Base-by-base conservation (phyloP, 495 filamentous ascomycete species). In the Cetradonia linearis region DNA sequence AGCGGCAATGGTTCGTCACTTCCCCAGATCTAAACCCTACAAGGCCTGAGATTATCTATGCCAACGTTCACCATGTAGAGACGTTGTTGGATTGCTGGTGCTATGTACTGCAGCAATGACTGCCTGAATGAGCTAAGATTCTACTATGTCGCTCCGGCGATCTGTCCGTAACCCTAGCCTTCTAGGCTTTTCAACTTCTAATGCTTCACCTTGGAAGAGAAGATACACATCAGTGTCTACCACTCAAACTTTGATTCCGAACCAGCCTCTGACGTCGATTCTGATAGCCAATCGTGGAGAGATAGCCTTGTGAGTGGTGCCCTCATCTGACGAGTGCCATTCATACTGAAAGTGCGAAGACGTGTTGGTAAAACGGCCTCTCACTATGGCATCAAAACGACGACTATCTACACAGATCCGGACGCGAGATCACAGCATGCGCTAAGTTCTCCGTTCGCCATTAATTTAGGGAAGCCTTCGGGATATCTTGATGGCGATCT, bases 261-360 rank as follows among this genome's bases (percentile, higher is more conserved):
- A 18, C 16, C 72, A 72, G 49, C 81, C 89, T 13, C 77, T 97
- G 58, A 85, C 85, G 50, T 95, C 90, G 18, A 86, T 97, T 53
- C 77, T 97, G 1, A 97, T 99, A 68, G 93, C 93, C 18, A 99
- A 99, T 69, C 83, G 93, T 64, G 93, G 93, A 62, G 93, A 99
- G 70, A 99, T 99, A 68, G 94, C 93, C 56, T 76, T 97, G 78
- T 87, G 70, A 55, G 78, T 71, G 34, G 44, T 18, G 16, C 34
- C 54, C 56, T 63, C 11, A 38, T 25, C 33, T 8, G 16, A 27
- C 27, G 16, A 34, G 4, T 38, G 28, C 33, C 23, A 25, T 27
- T 31, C 14, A 47, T 58, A 31, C 49, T 48, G 44, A 61, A 46
- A 30, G 33, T 10, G 27, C 5, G 18, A 50, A 87, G 84, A 57